A percentile compares a stretch with the other conserved stretches of the same genome.
These are phyloP conservation scores for Haplosporangium sp. DNA, from an alignment of 371 early-diverging fungal genomes.

Conservation along the genomic window DNA sequence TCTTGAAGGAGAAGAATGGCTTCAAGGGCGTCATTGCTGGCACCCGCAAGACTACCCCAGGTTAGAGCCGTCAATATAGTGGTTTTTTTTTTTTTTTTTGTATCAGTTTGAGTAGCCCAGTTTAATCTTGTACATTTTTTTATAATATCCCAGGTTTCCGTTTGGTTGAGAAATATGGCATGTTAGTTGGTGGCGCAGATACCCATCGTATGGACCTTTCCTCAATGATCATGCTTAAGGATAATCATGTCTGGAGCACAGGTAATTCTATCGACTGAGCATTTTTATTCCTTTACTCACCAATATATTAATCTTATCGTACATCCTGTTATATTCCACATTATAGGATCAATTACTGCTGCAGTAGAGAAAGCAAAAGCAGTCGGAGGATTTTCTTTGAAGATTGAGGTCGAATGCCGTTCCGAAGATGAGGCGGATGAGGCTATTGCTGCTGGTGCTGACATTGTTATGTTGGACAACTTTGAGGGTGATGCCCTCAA, in stretches of 20 bases:
- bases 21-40: constrained; percentile 95
- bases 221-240: constrained; percentile 98
- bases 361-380: constrained; percentile 86
- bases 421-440: constrained; percentile 94
- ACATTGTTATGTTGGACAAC: constrained; percentile 96
- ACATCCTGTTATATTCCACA: not conserved
- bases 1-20: constrained; percentile 75
- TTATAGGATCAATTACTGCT: constrained; percentile 86
- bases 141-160: constrained; percentile 81
- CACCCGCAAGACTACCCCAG: constrained; percentile 98
- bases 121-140: not conserved
- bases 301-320: not conserved
- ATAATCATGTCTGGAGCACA: constrained; percentile 97
- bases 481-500: constrained; percentile 74
- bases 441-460: constrained; percentile 96
- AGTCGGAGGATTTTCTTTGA: constrained; percentile 92
- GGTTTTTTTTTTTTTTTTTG: not conserved
- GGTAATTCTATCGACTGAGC: constrained; percentile 55
- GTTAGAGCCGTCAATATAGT: constrained; percentile 44
- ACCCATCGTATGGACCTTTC: constrained; percentile 97
- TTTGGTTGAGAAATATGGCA: constrained; percentile 97
- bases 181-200: constrained; percentile 96
- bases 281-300: not conserved
- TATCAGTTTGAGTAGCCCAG: not conserved
- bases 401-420: constrained; percentile 97